Base-by-base conservation (phyloP, 2,329 filamentous ascomycete genomes). In the Sporothrix phasma region DNA sequence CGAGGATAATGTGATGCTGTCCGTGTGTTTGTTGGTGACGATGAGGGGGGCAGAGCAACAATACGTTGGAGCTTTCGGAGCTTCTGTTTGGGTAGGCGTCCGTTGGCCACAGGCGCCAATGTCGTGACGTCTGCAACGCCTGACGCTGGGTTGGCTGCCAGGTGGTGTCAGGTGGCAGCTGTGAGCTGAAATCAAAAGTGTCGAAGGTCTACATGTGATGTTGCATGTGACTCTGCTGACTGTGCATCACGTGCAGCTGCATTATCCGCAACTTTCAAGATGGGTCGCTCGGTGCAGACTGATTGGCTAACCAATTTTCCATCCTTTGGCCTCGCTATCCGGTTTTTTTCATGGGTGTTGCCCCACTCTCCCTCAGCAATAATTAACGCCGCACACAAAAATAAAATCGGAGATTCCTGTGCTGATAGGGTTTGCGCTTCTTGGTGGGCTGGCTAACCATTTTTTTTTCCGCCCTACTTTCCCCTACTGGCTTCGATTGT, bases 381-480 rank as follows among this genome's bases (percentile, higher is more conserved):
- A 51, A 62, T 65, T 53, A 62, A 45, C 49, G 64, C 60, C 45
- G 54, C 64, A 64, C 64, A 65, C 64, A 49, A 67, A 64, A 66
- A 64, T 66, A 63, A 65, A 68, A 60, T 62, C 47, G 58, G 63
- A 62, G 49, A 41, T 61, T 66, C 53, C 59, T 56, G 60, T 46
- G 59, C 61, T 65, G 62, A 62, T 67, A 65, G 63, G 65, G 66
- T 63, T 66, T 63, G 61, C 41, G 39, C 34, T 56, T 56, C 37
- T 37, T 46, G 39, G 58, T 63, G 56, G 56, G 56, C 8, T 64
- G 64, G 64, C 66, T 65, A 64, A 64, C 64, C 64, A 49, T 39
- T 60, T 61, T 67, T 67, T 67, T 68, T 66, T 64, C 61, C 51
- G 47, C 61, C 64, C 60, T 68, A 64, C 58, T 39, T 43, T 46